A percentile compares a stretch with the other conserved stretches of the same genome.
phyloP scores from a whole-genome alignment of 1,284 basidiomycete genomes.

The Tilletiopsis washingtonensis region DNA sequence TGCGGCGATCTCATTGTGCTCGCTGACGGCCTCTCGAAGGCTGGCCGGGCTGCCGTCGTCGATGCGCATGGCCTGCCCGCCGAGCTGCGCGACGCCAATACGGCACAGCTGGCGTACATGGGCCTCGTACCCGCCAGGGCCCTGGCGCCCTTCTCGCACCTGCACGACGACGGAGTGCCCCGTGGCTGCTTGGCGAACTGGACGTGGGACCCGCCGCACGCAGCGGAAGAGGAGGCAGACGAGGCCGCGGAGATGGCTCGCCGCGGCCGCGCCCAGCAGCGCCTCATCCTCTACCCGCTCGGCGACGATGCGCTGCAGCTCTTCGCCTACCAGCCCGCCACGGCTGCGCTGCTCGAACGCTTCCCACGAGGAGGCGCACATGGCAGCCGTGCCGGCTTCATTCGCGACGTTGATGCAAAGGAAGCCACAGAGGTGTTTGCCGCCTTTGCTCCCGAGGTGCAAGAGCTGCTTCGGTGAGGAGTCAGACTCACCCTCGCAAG shows the following conservation, averaged over 20 bases:
- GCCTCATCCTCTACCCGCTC: not conserved
- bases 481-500: too few species aligned
- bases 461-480: not conserved
- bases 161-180: not conserved
- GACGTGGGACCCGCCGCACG: not conserved
- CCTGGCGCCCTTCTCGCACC: not conserved
- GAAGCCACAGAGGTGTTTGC: not conserved
- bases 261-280: not conserved
- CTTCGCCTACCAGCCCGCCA: not conserved
- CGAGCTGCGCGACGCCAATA: not conserved
- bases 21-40: not conserved
- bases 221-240: not conserved
- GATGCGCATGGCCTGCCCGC: not conserved
- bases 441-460: not conserved
- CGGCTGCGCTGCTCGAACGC: not conserved
- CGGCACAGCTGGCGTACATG: not conserved
- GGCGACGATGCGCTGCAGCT: not conserved
- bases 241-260: not conserved
- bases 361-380: not conserved
- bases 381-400: not conserved
- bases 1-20: not conserved
- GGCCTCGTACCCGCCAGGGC: not conserved
- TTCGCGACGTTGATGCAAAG: not conserved
- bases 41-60: not conserved
- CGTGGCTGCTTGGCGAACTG: not conserved